Evolutionary conservation across 352 stramenopile genomes (phyloP), one percentile per base, ranked within the genome.

Genomic region (Pythium sp.): DNA sequence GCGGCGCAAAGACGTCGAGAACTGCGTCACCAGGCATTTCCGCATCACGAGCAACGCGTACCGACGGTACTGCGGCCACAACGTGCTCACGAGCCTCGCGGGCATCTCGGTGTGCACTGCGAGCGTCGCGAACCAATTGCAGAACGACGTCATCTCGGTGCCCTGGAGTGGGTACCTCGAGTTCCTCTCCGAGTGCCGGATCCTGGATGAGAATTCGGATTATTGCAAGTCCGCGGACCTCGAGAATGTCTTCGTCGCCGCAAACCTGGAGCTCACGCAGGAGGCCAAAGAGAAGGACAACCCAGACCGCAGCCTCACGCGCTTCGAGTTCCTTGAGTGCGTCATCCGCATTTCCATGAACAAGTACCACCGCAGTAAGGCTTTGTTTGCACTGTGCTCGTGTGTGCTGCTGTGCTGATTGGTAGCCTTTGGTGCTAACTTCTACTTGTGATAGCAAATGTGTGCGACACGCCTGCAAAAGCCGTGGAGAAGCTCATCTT

Each of bases 201-300:
- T 93, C 57, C 56, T 93, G 49, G 84, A 93, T 72, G 84, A 93
- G 24, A 62, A 22, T 24, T 93, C 84, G 1, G 84, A 93, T 43
- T 89, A 78, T 43, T 93, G 84, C 67, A 82, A 79, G 43, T 61
- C 77, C 14, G 80, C 82, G 5, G 84, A 93, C 70, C 74, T 89
- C 12, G 84, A 93, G 64, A 93, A 93, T 64, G 77, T 93, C n/a
- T 93, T 93, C 58, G 84, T 93, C 15, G 84, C 84, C 2, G 84
- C 84, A 15, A 93, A 93, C 54, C 77, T 93, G 1, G 84, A 93
- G 70, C 76, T 93, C 58, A 93, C 84, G 4, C 76, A 88, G 54
- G 84, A 93, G 22, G 84, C 82, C 7, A 93, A 93, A 57, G 82
- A 89, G 64, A 90, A 90, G 49, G 84, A 93, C 72, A 93, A 93